A percentile compares a stretch with the other conserved stretches of the same genome.
Conservation (phyloP, 179 eudicot genomes). For the Patellifolia procumbens region DNA sequence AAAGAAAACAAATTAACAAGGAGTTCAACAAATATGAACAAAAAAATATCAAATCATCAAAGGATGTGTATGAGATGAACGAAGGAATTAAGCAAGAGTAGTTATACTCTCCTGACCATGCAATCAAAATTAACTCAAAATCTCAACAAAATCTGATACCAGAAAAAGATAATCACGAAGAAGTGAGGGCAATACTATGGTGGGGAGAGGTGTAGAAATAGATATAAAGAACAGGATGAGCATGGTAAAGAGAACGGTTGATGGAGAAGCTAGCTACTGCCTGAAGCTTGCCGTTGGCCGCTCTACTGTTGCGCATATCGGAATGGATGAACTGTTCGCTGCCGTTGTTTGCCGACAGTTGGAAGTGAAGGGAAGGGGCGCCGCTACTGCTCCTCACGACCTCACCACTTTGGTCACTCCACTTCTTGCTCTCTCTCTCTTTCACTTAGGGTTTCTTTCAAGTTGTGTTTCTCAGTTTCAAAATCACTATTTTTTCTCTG, state of each 20-base stretch:
- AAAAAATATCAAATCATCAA: slow-evolving; percentile 13
- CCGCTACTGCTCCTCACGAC: too few relatives aligned
- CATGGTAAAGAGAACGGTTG: slow-evolving; percentile 24
- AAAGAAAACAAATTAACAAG: not conserved
- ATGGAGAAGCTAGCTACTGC: slow-evolving; percentile 38
- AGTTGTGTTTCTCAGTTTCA: too few relatives aligned
- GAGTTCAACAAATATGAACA: not conserved
- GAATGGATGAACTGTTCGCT: too few relatives aligned
- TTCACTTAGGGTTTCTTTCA: too few relatives aligned
- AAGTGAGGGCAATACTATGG: slow-evolving; percentile 16
- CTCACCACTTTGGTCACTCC: too few relatives aligned
- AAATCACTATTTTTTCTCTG: too few relatives aligned
- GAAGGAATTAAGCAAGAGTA: slow-evolving; percentile 23
- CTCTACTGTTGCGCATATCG: too few relatives aligned
- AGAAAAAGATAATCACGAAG: not conserved
- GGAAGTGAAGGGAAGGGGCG: too few relatives aligned
- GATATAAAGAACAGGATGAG: slow-evolving; percentile 27
- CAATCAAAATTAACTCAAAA: slow-evolving; percentile 24
- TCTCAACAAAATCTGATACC: not conserved
- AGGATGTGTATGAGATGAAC: slow-evolving; percentile 22
- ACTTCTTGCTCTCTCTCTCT: too few relatives aligned
- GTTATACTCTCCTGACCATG: slow-evolving; percentile 27
- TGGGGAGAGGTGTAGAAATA: slow-evolving; percentile 16
- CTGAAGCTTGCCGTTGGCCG: too few relatives aligned
- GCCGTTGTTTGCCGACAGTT: too few relatives aligned